Evolutionary conservation across 2,329 filamentous ascomycete genomes (phyloP).

Genomic region (Neofusicoccum laricinum): DNA sequence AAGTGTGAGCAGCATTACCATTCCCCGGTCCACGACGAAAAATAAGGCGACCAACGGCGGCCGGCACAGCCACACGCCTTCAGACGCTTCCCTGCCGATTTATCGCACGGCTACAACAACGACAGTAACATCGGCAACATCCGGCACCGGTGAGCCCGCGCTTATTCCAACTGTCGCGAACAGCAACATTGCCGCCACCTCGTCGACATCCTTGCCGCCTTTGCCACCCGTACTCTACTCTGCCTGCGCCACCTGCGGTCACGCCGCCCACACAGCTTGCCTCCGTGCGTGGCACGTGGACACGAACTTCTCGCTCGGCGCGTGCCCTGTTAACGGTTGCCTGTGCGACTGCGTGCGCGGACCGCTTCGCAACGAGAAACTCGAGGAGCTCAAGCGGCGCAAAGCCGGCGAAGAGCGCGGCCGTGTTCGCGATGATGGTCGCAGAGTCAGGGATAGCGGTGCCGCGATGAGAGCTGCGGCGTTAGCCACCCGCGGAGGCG

Average conservation of each 20-base stretch:
- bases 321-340: conserved; percentile 59
- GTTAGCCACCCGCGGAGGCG: conserved; percentile 2
- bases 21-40: conserved; percentile 3
- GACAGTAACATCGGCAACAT: not conserved
- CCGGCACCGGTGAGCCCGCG: not conserved
- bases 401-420: conserved; percentile 34
- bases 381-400: conserved; percentile 22
- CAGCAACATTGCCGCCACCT: not conserved
- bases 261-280: conserved; percentile 59
- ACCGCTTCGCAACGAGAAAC: conserved; percentile 33
- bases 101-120: conserved; percentile 3
- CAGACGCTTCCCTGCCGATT: conserved; percentile 2
- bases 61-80: conserved; percentile 11
- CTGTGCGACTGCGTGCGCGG: conserved; percentile 58
- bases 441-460: conserved; percentile 42
- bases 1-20: conserved; percentile 6
- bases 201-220: conserved; percentile 16
- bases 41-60: conserved; percentile 2
- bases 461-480: conserved; percentile 30
- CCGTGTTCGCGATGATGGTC: conserved; percentile 41
- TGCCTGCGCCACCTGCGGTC: conserved; percentile 60
- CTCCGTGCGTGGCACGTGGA: conserved; percentile 55
- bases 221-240: conserved; percentile 46
- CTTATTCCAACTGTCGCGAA: not conserved
- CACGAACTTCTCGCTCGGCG: conserved; percentile 42